These are phyloP conservation scores for Amborella trichopoda DNA, from an alignment of 164 flowering plant genomes.

Conservation along the genomic window DNA sequence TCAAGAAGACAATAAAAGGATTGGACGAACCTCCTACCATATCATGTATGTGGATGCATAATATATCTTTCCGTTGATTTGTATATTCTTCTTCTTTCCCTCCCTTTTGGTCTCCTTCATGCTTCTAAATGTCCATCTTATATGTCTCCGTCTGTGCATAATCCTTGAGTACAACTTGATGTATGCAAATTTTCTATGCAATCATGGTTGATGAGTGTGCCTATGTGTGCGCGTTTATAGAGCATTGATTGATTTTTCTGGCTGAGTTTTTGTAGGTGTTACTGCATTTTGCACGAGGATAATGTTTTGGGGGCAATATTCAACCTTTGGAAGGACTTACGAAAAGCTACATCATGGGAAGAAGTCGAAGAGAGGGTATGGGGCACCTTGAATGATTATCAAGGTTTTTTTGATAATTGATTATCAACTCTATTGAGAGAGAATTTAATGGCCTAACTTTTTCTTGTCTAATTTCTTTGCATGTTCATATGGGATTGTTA, in stretches of 20 bases:
- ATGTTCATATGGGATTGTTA: no score
- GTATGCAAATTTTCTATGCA: background rate
- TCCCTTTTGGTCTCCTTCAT: background rate
- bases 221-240: background rate
- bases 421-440: no score
- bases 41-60: conserved; percentile 53
- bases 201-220: background rate
- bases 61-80: background rate
- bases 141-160: no score
- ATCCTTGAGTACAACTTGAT: background rate
- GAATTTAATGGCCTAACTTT: no score
- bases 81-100: background rate
- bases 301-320: conserved; percentile 79
- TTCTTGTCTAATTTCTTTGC: no score
- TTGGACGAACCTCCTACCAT: conserved; percentile 54
- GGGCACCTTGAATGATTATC: conserved; percentile 68
- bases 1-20: conserved; percentile 18
- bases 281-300: conserved; percentile 81
- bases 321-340: conserved; percentile 55
- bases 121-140: no score
- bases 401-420: conserved; percentile 12
- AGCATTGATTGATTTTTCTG: background rate
- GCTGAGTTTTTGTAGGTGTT: conserved; percentile 52
- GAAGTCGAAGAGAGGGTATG: conserved; percentile 81
- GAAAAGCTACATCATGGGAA: conserved; percentile 72